phyloP scores from a whole-genome alignment of 2,329 filamentous ascomycete genomes.

The Epichloe baconii region DNA sequence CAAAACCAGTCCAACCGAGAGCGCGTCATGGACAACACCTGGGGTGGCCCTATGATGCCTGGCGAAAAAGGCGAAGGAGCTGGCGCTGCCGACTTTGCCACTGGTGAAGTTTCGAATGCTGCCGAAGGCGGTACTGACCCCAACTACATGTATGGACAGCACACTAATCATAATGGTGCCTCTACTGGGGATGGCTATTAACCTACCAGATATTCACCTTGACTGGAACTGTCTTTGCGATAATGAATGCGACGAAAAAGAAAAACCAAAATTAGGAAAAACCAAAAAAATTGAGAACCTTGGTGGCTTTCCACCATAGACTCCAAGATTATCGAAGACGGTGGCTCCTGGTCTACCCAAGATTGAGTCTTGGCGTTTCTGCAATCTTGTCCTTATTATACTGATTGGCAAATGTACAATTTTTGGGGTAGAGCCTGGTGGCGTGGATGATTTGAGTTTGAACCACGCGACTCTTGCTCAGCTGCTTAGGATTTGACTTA shows the following conservation, averaged over 20 bases:
- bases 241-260: slow-evolving; percentile 1
- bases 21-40: slow-evolving; percentile 23
- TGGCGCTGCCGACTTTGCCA: slow-evolving; percentile 25
- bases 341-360: neutral
- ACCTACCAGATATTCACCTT: neutral
- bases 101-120: slow-evolving; percentile 26
- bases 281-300: too few relatives aligned
- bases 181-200: slow-evolving; percentile 39
- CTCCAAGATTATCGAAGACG: neutral
- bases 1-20: slow-evolving; percentile 29
- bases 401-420: slow-evolving; percentile 4
- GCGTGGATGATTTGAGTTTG: neutral
- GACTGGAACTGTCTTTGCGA: neutral
- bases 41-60: slow-evolving; percentile 19
- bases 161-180: slow-evolving; percentile 46
- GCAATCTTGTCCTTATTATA: neutral
- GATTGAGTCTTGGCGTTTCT: neutral
- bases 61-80: slow-evolving; percentile 21
- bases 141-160: slow-evolving; percentile 41
- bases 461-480: neutral
- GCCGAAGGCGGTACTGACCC: slow-evolving; percentile 28
- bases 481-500: neutral
- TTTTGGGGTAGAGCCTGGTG: slow-evolving; percentile 4
- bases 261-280: neutral
- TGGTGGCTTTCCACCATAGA: neutral